Base-by-base conservation (phyloP, 1,139 yeast genomes). In the Geotrichum cucujoidarum region DNA sequence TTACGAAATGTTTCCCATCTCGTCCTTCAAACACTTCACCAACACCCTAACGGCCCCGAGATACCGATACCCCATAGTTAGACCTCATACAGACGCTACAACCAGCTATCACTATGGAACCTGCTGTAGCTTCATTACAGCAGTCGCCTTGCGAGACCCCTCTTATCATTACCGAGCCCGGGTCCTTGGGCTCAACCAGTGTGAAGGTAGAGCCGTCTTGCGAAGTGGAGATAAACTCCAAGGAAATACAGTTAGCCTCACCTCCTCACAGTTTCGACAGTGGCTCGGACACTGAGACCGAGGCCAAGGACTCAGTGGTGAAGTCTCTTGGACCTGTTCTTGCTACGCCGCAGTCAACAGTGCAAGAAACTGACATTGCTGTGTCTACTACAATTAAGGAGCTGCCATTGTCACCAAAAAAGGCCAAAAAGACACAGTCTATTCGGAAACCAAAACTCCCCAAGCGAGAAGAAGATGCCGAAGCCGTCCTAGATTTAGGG, bases 371-470 rank as follows among this genome's bases (percentile, higher is more conserved):
- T 6, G n/a, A n/a, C n/a, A n/a, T n/a, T n/a, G n/a, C n/a, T n/a
- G n/a, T n/a, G n/a, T n/a, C n/a, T n/a, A n/a, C n/a, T n/a, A n/a
- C n/a, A n/a, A n/a, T n/a, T n/a, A n/a, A n/a, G n/a, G 27, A 38
- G 18, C 35, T 6, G 5, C 32, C 22, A 13, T 6, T 36, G n/a
- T 7, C 20, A 6, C 39, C 48, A 2, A 16, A 20, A 25, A 47
- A 42, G 40, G 49, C 46, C 4, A 39, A 32, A 20, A 47, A 31
- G 29, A 38, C 45, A 10, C 41, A 47, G 21, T 47, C 47, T 8
- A 27, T 47, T 17, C 55, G 55, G 11, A 60, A 59, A 41, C 63
- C 63, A 4, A 46, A 53, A 31, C 52, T 59, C 17, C 64, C 63
- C n/a, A 57, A 55, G 37, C 42, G 60, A 25, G 38, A 42, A 8